Evolutionary conservation across 192 early-diverging fungal species (phyloP), one percentile per base, ranked within the genome.

Genomic region (Coemansia sp.): DNA sequence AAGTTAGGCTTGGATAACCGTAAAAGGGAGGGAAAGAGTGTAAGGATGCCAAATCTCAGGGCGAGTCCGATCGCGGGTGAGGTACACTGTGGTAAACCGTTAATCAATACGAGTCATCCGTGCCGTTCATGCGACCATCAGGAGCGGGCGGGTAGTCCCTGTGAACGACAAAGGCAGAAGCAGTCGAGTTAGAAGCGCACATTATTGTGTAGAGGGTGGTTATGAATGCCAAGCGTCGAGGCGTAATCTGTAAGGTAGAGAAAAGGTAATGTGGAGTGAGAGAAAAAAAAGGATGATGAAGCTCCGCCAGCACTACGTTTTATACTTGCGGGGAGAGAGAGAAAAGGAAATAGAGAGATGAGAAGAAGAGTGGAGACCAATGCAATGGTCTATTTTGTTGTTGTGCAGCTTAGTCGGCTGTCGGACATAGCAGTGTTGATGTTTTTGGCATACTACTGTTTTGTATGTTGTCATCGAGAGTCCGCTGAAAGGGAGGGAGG

Each of bases 111-210:
- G 55, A 57, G 3, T 57, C 55, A 17, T 57, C 55, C 12, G 29
- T 11, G 15, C 55, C 29, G 29, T 57, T 57, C 55, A 57, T 57
- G 29, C 55, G 55, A 15, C 55, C 55, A 31, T 57, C 55, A n/a
- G 55, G 55, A 57, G 55, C 55, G 2, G 55, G 55, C 3, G 55
- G 55, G 31, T 57, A 71, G 75, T 77, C 75, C 57, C 75, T 72
- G 60, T 31, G 53, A 9, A 72, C 51, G 55, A 46, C 46, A 32
- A 39, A 21, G 37, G 21, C 25, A 46, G 34, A 37, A 19, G 36
- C 42, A 36, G 25, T 37, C 38, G 68, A 69, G 19, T 17, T 44
- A 45, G 57, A 19, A 61, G 62, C 21, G 53, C 9, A 46, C 74
- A 77, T 71, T 68, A 41, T 65, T 39, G 67, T 50, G 53, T 25